Percentiles rank a stretch among this genome's conserved stretches.
phyloP scores from a whole-genome alignment of 2,329 filamentous ascomycete genomes.

The Sporothrix pallida region DNA sequence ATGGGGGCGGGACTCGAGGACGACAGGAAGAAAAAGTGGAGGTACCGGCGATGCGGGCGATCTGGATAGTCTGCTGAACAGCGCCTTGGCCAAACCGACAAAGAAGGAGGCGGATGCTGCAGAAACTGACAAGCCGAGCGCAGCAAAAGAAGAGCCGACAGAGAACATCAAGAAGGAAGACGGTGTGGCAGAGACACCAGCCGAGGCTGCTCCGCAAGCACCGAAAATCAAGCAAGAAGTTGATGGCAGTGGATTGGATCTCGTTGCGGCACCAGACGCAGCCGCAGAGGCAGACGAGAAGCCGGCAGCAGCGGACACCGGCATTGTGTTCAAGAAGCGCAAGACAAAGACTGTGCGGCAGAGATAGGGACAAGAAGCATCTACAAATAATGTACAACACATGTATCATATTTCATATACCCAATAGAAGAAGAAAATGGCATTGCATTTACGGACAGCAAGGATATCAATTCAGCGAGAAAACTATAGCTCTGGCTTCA shows the following conservation, averaged over 20 bases:
- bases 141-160: slow-evolving; percentile 1
- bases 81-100: slow-evolving; percentile 42
- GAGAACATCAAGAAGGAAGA: background rate
- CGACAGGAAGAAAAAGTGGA: slow-evolving; percentile 30
- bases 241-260: background rate
- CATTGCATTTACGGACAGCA: background rate
- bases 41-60: slow-evolving; percentile 46
- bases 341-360: slow-evolving; percentile 71
- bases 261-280: background rate
- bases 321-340: slow-evolving; percentile 74
- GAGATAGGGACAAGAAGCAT: slow-evolving; percentile 49
- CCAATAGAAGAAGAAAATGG: background rate
- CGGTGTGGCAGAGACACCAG: background rate
- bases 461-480: background rate
- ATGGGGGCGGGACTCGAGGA: slow-evolving; percentile 61
- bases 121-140: slow-evolving; percentile 32
- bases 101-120: slow-evolving; percentile 40
- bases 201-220: background rate
- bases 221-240: slow-evolving; percentile 22
- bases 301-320: background rate
- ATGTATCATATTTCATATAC: slow-evolving; percentile 18
- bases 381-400: background rate
- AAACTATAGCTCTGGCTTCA: background rate
- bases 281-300: background rate
- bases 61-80: slow-evolving; percentile 65